phyloP scores from a whole-genome alignment of 139 green algal genomes.

The Mychonastes homosphaera region DNA sequence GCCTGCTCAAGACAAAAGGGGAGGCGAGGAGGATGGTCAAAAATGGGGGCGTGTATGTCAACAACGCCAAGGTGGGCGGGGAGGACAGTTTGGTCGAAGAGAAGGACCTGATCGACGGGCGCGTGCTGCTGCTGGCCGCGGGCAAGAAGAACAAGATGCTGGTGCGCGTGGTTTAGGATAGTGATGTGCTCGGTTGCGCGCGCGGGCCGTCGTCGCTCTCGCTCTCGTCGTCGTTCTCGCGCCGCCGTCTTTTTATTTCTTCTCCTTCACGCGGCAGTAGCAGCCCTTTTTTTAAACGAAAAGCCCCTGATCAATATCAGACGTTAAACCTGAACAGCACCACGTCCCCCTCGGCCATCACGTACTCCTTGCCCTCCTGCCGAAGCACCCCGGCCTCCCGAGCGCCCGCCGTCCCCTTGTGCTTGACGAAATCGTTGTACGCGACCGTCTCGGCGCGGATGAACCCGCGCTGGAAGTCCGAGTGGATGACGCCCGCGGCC shows the following conservation, averaged over 20 bases:
- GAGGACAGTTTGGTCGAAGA: conserved; percentile 42
- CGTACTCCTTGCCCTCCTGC: conserved; percentile 95
- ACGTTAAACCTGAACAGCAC: conserved; percentile 71
- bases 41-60: conserved; percentile 80
- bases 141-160: conserved; percentile 99
- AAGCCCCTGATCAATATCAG: no score
- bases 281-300: no score
- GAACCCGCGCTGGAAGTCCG: conserved; percentile 86
- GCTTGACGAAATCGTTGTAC: conserved; percentile 63
- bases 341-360: conserved; percentile 87
- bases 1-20: conserved; percentile 78
- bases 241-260: no score
- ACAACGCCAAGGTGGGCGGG: conserved; percentile 79
- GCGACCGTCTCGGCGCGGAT: conserved; percentile 85
- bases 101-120: conserved; percentile 73
- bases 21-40: conserved; percentile 44
- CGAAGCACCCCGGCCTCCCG: conserved; percentile 75
- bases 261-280: no score
- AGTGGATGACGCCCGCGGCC: conserved; percentile 89
- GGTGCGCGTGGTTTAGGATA: conserved; percentile 50
- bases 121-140: conserved; percentile 77
- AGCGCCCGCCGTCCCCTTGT: conserved; percentile 35
- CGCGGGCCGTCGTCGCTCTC: not conserved
- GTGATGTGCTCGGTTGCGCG: not conserved
- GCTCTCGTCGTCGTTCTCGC: no score